Conservation (phyloP, 2,329 filamentous ascomycete genomes). For the Arthrobotrys entomopaga region DNA sequence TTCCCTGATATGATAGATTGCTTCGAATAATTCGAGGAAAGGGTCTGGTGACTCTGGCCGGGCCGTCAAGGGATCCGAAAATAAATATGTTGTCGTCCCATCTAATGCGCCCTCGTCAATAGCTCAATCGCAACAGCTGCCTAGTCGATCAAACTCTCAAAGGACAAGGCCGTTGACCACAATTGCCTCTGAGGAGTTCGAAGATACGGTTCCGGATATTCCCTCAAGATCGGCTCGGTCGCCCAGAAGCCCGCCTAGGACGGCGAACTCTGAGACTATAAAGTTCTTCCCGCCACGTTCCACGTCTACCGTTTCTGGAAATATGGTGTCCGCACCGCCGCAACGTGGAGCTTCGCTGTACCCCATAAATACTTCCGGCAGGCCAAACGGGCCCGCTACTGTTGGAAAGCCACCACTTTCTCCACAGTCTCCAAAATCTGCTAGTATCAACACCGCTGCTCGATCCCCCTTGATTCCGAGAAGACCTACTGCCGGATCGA, state of each 20-base stretch:
- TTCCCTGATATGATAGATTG: conserved; percentile 44
- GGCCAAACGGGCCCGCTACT: conserved; percentile 1
- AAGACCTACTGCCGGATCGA: conserved; percentile 35
- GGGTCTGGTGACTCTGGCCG: conserved; percentile 49
- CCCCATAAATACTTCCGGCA: conserved; percentile 43
- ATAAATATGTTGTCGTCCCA: conserved; percentile 45
- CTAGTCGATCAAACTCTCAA: conserved; percentile 36
- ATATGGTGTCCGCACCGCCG: conserved; percentile 36
- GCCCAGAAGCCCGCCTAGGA: conserved; percentile 19
- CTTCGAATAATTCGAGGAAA: conserved; percentile 44
- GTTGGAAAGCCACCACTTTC: conserved; percentile 43
- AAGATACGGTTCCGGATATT: conserved; percentile 51
- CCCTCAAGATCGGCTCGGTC: conserved; percentile 36
- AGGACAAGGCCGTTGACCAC: conserved; percentile 46
- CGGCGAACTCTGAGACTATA: conserved; percentile 40
- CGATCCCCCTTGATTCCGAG: conserved; percentile 40
- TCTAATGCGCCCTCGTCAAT: background rate
- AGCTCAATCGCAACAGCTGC: conserved; percentile 19
- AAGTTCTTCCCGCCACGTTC: conserved; percentile 52
- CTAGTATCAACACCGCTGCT: conserved; percentile 5
- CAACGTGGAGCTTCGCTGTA: conserved; percentile 43
- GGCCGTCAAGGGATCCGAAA: conserved; percentile 17
- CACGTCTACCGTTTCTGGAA: conserved; percentile 41
- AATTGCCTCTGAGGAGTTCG: conserved; percentile 44
- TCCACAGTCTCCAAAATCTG: conserved; percentile 42